Percentiles rank a stretch among this genome's conserved stretches.
Evolutionary conservation across 1,284 basidiomycete genomes (phyloP).

Genomic region (Ceratobasidium sp.): DNA sequence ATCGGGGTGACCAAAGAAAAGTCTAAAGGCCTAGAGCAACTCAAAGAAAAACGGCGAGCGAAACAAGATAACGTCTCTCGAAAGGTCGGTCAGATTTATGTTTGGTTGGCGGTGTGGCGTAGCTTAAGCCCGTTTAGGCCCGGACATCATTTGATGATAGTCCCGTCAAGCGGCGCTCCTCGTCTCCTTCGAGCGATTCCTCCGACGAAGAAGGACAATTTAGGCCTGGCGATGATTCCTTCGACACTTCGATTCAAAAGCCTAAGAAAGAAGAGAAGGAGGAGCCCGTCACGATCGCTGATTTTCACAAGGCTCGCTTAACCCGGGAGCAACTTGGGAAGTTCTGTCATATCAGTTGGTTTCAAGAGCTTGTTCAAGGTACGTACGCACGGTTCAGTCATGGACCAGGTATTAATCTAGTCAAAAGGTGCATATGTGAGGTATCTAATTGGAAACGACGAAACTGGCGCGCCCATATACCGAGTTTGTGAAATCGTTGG

Average conservation of each 20-base stretch:
- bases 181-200: conserved; percentile 63
- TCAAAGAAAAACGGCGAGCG: conserved; percentile 84
- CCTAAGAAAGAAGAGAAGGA: conserved; percentile 58
- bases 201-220: conserved; percentile 78
- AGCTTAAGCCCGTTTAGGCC: conserved; percentile 43
- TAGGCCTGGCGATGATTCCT: conserved; percentile 73
- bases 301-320: conserved; percentile 71
- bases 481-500: conserved; percentile 84
- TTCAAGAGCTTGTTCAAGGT: conserved; percentile 83
- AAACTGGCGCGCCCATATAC: conserved; percentile 75
- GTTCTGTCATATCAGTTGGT: conserved; percentile 78
- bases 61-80: conserved; percentile 74
- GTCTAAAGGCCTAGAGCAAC: conserved; percentile 80
- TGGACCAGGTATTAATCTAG: conserved; percentile 51
- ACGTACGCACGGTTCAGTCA: conserved; percentile 54
- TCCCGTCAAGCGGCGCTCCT: conserved; percentile 50
- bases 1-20: conserved; percentile 89
- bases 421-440: conserved; percentile 81
- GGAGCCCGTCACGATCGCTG: conserved; percentile 67
- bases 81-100: conserved; percentile 43
- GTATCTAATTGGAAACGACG: conserved; percentile 74
- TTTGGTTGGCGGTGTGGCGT: neutral
- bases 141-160: conserved; percentile 43
- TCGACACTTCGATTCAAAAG: conserved; percentile 62
- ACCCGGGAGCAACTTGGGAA: conserved; percentile 75